Evolutionary conservation across 768 basidiomycete species (phyloP).

Genomic region (Megacollybia marginata): DNA sequence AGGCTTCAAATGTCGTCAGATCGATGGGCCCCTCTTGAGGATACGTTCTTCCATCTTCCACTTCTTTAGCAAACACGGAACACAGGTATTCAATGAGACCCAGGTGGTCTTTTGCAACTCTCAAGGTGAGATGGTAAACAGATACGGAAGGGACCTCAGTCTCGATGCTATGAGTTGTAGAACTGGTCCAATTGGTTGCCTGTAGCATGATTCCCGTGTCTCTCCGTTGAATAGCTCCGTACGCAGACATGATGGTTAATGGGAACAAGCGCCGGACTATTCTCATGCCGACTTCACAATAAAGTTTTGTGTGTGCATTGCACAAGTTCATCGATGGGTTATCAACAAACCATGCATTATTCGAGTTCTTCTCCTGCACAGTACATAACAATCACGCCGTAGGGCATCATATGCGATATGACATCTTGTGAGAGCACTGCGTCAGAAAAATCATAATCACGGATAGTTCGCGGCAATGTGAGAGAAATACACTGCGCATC

Average conservation of each 20-base stretch:
- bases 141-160: slow-evolving; percentile 23
- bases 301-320: too few species aligned
- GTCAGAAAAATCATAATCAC: too few species aligned
- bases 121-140: slow-evolving; percentile 45
- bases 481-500: too few species aligned
- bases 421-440: too few species aligned
- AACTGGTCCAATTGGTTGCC: slow-evolving; percentile 35
- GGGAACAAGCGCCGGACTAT: too few species aligned
- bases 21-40: slow-evolving; percentile 67
- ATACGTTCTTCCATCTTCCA: slow-evolving; percentile 75
- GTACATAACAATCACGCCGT: too few species aligned
- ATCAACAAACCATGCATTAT: too few species aligned
- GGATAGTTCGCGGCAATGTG: too few species aligned
- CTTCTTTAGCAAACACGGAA: slow-evolving; percentile 58
- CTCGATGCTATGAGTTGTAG: slow-evolving; percentile 13
- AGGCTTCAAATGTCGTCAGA: slow-evolving; percentile 53
- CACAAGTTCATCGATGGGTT: too few species aligned
- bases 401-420: too few species aligned
- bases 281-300: too few species aligned
- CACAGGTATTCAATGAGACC: slow-evolving; percentile 59
- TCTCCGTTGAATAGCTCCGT: slow-evolving; percentile 47
- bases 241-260: slow-evolving; percentile 52
- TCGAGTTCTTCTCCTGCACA: too few species aligned
- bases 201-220: slow-evolving; percentile 28
- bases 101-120: slow-evolving; percentile 27